These are phyloP conservation scores for Oryza coarctata DNA, from an alignment of 176 grass and related monocot genomes.

Conservation along the genomic window DNA sequence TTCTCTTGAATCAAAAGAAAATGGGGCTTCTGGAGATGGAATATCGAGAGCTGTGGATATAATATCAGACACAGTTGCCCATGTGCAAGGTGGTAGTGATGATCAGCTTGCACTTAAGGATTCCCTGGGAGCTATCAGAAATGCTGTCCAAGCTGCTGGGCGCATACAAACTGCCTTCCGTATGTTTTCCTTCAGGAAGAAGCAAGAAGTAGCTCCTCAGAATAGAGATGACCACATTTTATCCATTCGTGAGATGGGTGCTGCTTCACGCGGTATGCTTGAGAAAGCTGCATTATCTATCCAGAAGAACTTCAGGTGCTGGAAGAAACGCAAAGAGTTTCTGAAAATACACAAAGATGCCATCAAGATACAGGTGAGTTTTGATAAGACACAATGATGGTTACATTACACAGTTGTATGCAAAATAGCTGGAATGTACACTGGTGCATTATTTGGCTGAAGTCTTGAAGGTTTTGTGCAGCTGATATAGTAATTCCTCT, in stretches of 20 bases:
- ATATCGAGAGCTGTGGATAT: conserved; percentile 34
- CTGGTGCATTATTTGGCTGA: conserved; percentile 7
- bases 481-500: conserved; percentile 16
- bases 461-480: not conserved
- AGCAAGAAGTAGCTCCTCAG: conserved; percentile 46
- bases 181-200: conserved; percentile 65
- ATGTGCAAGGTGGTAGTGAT: conserved; percentile 51
- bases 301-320: conserved; percentile 89
- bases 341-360: conserved; percentile 50
- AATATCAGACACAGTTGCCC: conserved; percentile 58
- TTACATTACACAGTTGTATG: not conserved
- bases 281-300: conserved; percentile 85
- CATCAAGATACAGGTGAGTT: conserved; percentile 84
- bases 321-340: conserved; percentile 78
- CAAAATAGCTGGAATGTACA: not conserved
- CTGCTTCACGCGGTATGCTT: conserved; percentile 23
- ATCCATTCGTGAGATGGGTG: conserved; percentile 2
- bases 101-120: conserved; percentile 86
- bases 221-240: conserved; percentile 25
- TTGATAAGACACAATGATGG: not conserved
- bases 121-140: conserved; percentile 65
- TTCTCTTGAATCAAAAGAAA: conserved; percentile 58
- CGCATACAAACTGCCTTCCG: conserved; percentile 79
- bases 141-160: conserved; percentile 77
- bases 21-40: conserved; percentile 23